Percentiles rank a stretch among this genome's conserved stretches.
These are phyloP conservation scores for Tuctoria greenei DNA, from an alignment of 176 grass and related monocot genomes.

Conservation along the genomic window DNA sequence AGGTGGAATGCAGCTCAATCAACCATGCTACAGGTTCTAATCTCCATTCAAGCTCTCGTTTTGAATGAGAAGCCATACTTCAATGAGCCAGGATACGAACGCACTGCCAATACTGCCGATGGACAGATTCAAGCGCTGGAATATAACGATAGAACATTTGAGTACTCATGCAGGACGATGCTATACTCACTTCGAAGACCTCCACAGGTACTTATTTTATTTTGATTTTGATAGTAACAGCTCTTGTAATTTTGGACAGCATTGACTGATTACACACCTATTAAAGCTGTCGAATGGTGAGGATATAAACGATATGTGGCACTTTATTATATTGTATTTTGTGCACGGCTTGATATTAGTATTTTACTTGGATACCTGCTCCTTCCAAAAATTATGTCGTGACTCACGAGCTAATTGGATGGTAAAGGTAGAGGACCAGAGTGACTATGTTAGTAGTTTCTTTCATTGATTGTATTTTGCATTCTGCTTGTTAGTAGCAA, in stretches of 20 bases:
- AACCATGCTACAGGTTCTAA: slow-evolving; percentile 86
- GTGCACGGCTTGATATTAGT: background rate
- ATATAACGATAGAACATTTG: slow-evolving; percentile 68
- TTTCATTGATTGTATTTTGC: background rate
- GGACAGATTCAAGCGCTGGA: slow-evolving; percentile 45
- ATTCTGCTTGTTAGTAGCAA: background rate
- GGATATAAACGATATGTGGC: too few species aligned
- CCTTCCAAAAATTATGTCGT: too few species aligned
- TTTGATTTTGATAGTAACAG: slow-evolving; percentile 12
- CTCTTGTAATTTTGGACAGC: background rate
- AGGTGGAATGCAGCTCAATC: slow-evolving; percentile 73
- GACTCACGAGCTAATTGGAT: too few species aligned
- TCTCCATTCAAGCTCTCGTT: slow-evolving; percentile 92
- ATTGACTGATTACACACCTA: background rate
- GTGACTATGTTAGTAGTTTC: too few species aligned
- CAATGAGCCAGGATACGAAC: slow-evolving; percentile 79
- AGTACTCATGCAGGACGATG: slow-evolving; percentile 87
- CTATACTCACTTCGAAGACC: slow-evolving; percentile 72
- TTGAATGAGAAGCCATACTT: slow-evolving; percentile 93
- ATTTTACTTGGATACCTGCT: background rate
- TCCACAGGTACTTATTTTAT: slow-evolving; percentile 53
- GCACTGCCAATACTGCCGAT: slow-evolving; percentile 33
- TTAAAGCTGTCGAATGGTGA: too few species aligned
- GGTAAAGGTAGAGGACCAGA: too few species aligned
- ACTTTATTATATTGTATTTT: background rate